A percentile compares a stretch with the other conserved stretches of the same genome.
Evolutionary conservation across 2,329 filamentous ascomycete species (phyloP).

Genomic region (Aspergillus texensis): DNA sequence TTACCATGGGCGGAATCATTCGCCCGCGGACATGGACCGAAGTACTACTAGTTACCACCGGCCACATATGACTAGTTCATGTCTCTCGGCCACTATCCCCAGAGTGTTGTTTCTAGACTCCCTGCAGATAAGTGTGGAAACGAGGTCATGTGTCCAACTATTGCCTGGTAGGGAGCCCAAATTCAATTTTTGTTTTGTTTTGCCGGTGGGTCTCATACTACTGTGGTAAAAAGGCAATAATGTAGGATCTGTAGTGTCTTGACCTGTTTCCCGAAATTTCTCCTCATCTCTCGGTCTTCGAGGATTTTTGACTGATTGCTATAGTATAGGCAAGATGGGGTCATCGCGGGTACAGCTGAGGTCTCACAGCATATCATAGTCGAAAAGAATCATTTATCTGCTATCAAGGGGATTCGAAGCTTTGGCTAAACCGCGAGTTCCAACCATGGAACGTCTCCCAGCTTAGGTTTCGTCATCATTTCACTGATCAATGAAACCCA

Average conservation of each 20-base stretch:
- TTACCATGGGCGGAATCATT: not conserved
- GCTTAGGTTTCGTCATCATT: not conserved
- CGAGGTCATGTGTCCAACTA: not conserved
- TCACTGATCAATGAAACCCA: not conserved
- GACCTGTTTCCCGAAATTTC: not conserved
- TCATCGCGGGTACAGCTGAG: too few relatives aligned
- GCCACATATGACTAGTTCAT: not conserved
- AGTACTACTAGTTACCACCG: not conserved
- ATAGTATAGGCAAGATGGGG: not conserved
- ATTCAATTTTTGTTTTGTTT: not conserved
- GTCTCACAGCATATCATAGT: too few relatives aligned
- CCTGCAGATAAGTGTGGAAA: not conserved
- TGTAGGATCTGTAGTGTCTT: not conserved
- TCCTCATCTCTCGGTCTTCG: not conserved
- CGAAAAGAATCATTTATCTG: too few relatives aligned
- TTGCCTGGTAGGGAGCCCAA: not conserved
- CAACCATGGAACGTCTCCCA: not conserved
- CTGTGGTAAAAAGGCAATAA: not conserved
- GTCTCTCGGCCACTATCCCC: not conserved
- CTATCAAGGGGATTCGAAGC: not conserved
- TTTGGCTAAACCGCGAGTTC: not conserved
- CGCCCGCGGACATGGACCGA: not conserved
- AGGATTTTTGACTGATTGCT: not conserved
- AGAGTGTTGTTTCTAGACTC: not conserved
- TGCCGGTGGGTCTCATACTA: not conserved